A percentile compares a stretch with the other conserved stretches of the same genome.
phyloP scores from a whole-genome alignment of 2,329 filamentous ascomycete species.

The Penicillium sumatraense region DNA sequence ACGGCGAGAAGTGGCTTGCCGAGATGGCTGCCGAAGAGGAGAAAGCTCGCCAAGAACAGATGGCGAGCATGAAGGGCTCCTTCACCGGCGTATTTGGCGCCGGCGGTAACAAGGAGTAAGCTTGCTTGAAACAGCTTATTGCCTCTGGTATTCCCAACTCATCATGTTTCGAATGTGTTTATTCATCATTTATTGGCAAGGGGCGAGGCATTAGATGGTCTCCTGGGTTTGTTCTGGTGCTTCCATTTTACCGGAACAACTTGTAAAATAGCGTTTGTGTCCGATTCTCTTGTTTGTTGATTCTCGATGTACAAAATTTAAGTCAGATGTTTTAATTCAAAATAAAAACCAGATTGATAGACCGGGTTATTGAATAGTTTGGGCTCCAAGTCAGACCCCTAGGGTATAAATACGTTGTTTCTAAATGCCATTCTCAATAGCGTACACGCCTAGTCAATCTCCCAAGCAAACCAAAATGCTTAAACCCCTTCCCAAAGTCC shows the following conservation, averaged over 20 bases:
- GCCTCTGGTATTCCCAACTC: conserved; percentile 18
- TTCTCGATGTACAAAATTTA: conserved; percentile 32
- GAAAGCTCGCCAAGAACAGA: conserved; percentile 85
- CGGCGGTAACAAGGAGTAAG: conserved; percentile 34
- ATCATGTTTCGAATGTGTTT: conserved; percentile 25
- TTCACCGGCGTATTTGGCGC: conserved; percentile 63
- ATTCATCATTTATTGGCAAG: conserved; percentile 28
- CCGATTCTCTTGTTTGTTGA: conserved; percentile 27
- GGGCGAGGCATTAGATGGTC: conserved; percentile 35
- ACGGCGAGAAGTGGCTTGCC: conserved; percentile 94
- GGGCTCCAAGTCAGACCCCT: conserved; percentile 15
- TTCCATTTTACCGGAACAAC: conserved; percentile 30
- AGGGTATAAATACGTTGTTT: conserved; percentile 19
- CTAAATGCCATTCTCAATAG: conserved; percentile 14
- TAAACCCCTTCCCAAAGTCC: not conserved
- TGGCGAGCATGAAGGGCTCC: conserved; percentile 87
- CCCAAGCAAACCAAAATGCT: conserved; percentile 10
- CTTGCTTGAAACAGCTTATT: conserved; percentile 11
- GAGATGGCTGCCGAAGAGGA: conserved; percentile 89
- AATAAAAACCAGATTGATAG: conserved; percentile 23
- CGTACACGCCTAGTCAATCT: conserved; percentile 13
- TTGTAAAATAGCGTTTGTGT: conserved; percentile 42
- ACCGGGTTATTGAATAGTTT: conserved; percentile 14
- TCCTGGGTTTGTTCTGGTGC: conserved; percentile 31
- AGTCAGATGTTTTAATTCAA: conserved; percentile 28